A percentile compares a stretch with the other conserved stretches of the same genome.
These are phyloP conservation scores for Cyberlindnera saturnus DNA, from an alignment of 805 yeast genomes.

Conservation along the genomic window DNA sequence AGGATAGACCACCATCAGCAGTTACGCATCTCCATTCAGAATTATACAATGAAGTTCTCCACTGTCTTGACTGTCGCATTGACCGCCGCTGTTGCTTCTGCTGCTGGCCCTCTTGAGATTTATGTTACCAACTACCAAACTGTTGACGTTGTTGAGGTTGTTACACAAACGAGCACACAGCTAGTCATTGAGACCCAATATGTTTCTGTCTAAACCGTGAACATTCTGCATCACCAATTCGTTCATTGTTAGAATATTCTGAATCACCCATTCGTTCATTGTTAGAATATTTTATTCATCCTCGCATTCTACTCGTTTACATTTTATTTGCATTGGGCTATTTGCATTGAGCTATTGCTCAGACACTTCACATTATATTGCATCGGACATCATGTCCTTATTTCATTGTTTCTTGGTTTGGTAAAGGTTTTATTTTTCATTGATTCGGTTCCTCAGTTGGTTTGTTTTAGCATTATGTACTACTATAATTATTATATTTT, in stretches of 20 bases:
- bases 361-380: too few species aligned
- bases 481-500: too few species aligned
- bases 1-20: not conserved
- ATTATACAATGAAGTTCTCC: conserved; percentile 19
- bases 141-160: conserved; percentile 21
- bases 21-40: not conserved
- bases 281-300: too few species aligned
- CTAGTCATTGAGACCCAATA: conserved; percentile 23
- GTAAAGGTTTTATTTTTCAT: too few species aligned
- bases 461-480: too few species aligned
- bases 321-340: too few species aligned
- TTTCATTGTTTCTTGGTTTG: too few species aligned
- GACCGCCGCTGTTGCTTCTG: conserved; percentile 14
- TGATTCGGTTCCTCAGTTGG: too few species aligned
- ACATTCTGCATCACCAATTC: not conserved
- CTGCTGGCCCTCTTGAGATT: conserved; percentile 24
- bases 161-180: conserved; percentile 19
- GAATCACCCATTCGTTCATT: not conserved
- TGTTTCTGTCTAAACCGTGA: conserved; percentile 7
- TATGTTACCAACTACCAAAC: conserved; percentile 21
- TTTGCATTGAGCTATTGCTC: too few species aligned
- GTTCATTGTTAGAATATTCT: not conserved
- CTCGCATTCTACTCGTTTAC: too few species aligned
- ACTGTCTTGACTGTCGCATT: conserved; percentile 14
- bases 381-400: too few species aligned